A percentile compares a stretch with the other conserved stretches of the same genome.
Evolutionary conservation across 805 yeast species (phyloP).

Genomic region (Pichia cephalocereana): DNA sequence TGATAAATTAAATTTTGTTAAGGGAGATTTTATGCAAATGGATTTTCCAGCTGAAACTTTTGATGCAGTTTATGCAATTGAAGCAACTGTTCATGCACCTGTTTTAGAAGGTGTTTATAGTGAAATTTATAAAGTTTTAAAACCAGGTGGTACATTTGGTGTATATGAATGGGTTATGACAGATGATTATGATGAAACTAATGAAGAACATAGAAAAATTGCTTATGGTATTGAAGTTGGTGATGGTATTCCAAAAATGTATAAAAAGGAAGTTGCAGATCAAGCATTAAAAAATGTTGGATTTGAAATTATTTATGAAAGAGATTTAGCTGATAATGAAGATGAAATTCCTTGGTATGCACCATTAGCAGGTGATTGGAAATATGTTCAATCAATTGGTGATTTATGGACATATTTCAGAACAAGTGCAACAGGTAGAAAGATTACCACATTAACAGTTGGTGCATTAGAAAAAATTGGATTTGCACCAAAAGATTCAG

Average conservation of each 20-base stretch:
- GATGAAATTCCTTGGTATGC: conserved; percentile 96
- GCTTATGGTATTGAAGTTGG: conserved; percentile 98
- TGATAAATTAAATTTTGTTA: conserved; percentile 73
- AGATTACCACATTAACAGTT: conserved; percentile 70
- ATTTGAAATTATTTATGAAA: conserved; percentile 64
- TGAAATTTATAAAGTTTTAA: conserved; percentile 88
- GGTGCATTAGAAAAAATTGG: conserved; percentile 78
- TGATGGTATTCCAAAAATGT: conserved; percentile 99
- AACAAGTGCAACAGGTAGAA: conserved; percentile 82
- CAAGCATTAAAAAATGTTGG: conserved; percentile 82
- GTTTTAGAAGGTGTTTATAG: conserved; percentile 90
- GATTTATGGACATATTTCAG: conserved; percentile 82
- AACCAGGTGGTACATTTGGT: conserved; percentile 97
- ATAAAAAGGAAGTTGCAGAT: conserved; percentile 72
- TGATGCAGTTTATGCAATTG: conserved; percentile 97
- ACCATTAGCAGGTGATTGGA: conserved; percentile 93
- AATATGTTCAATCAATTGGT: conserved; percentile 65
- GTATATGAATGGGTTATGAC: conserved; percentile 99
- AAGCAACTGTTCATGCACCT: conserved; percentile 98
- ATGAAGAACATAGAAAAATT: conserved; percentile 84
- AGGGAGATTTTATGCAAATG: conserved; percentile 99
- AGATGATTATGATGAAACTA: conserved; percentile 77
- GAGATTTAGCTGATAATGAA: conserved; percentile 73
- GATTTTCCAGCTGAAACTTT: conserved; percentile 84
- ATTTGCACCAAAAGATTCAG: conserved; percentile 87